Percentiles rank a stretch among this genome's conserved stretches.
Evolutionary conservation across 805 yeast genomes (phyloP).

Genomic region (Clavispora vitiphila): DNA sequence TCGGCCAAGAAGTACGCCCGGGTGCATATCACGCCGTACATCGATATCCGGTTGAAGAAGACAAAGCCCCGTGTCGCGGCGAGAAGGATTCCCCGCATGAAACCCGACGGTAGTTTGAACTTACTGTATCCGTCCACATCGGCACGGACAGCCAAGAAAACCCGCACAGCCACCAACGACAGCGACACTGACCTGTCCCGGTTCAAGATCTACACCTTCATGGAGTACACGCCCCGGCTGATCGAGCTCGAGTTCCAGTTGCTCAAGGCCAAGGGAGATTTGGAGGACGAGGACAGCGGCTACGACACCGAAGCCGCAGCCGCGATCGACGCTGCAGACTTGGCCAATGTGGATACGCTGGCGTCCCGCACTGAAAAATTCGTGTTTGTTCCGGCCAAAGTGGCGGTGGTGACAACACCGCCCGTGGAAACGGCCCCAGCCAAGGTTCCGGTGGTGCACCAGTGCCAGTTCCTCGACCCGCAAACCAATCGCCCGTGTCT

Average conservation of each 20-base stretch:
- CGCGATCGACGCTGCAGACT: neutral
- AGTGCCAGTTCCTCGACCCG: slow-evolving; percentile 37
- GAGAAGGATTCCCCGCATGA: slow-evolving; percentile 3
- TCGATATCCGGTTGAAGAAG: slow-evolving; percentile 30
- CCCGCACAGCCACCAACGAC: neutral
- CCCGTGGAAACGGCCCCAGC: neutral
- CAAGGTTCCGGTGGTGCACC: slow-evolving; percentile 21
- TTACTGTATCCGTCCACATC: neutral
- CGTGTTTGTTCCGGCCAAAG: slow-evolving; percentile 6
- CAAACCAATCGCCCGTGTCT: slow-evolving; percentile 26
- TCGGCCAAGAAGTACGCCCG: slow-evolving; percentile 21
- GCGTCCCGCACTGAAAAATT: neutral
- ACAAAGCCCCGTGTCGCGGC: slow-evolving; percentile 1
- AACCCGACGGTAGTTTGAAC: neutral
- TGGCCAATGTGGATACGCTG: neutral
- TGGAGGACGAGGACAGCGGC: slow-evolving; percentile 8
- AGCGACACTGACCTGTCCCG: neutral
- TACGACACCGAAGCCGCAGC: slow-evolving; percentile 8
- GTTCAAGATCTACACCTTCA: slow-evolving; percentile 3
- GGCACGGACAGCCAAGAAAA: neutral
- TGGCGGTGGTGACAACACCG: neutral
- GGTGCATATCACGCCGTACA: slow-evolving; percentile 30
- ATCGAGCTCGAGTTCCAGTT: slow-evolving; percentile 4
- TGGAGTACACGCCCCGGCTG: slow-evolving; percentile 4
- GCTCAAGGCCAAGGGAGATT: slow-evolving; percentile 2